These are phyloP conservation scores for Harringtonia aguacate DNA, from an alignment of 2,329 filamentous ascomycete genomes.

Conservation along the genomic window DNA sequence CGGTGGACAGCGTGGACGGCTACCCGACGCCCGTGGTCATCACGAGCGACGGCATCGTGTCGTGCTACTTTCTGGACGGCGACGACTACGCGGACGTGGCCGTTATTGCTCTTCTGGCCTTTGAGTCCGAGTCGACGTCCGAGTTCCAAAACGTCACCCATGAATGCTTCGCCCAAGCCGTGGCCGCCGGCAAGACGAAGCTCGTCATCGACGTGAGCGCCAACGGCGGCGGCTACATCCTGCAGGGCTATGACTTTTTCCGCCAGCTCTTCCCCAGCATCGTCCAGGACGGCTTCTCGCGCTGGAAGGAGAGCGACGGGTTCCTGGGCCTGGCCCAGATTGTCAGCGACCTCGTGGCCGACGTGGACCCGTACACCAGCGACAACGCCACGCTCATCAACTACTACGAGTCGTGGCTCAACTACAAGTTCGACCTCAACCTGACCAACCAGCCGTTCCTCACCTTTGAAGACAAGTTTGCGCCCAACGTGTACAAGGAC, in stretches of 20 bases:
- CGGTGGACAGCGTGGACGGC: constrained; percentile 1
- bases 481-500: constrained; percentile 27
- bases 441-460: constrained; percentile 37
- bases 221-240: constrained; percentile 48
- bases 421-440: constrained; percentile 39
- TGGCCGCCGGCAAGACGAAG: constrained; percentile 42
- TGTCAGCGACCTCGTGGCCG: constrained; percentile 29
- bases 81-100: constrained; percentile 20
- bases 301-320: constrained; percentile 23
- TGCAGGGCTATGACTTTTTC: constrained; percentile 53
- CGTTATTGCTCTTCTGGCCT: constrained; percentile 20
- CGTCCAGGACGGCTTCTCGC: constrained; percentile 22
- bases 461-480: constrained; percentile 34
- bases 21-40: constrained; percentile 20
- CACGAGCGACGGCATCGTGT: constrained; percentile 17
- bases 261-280: constrained; percentile 39
- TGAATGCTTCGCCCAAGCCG: constrained; percentile 24
- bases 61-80: constrained; percentile 23
- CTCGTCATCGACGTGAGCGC: constrained; percentile 47
- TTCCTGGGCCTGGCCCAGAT: constrained; percentile 34
- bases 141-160: constrained; percentile 23
- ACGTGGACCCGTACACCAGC: constrained; percentile 34
- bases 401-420: constrained; percentile 23
- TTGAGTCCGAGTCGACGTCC: constrained; percentile 13
- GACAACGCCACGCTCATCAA: constrained; percentile 13